Base-by-base conservation (phyloP, 306 rosid species). In the Quercus agrifolia region DNA sequence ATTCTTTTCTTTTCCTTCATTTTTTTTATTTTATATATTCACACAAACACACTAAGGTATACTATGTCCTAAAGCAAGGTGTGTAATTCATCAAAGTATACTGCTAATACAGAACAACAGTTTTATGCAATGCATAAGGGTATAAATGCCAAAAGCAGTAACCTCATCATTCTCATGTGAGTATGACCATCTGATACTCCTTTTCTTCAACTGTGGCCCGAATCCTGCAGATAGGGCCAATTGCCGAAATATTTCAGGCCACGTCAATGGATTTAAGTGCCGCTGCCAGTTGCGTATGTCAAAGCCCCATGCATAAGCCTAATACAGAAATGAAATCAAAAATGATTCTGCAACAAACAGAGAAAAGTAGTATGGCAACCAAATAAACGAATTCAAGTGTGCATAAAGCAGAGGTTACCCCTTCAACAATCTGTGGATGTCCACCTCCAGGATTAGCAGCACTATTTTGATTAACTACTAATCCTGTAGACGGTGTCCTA, bases 291-390 rank as follows among this genome's bases (percentile, higher is more conserved):
- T 93, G 70, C 94, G 83, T 80, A 96, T 96, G 83, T 96, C 99
- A 91, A 93, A 93, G 63, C 99, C 99, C 99, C 99, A 96, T 19
- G 96, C 89, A 82, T 93, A 92, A 62, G 98, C 98, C 98, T 93
- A 71, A 82, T 68, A 80, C 27, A 64, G 70, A 73, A 75, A 83
- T 31, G 75, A 66, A 71, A 73, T 77, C 38, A 75, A 41, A 77
- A 35, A 71, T 74, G 67, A 80, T 52, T 78, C 73, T 19, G 64
- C 25, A 57, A 67, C 5, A 59, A 77, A 52, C 57, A 41, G 67
- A 14, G 51, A 58, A 66, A 56, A 66, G 62, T 2, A 63, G n/a
- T 35, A 41, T 33, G 49, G 71, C 55, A 55, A 62, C 35, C 33
- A 57, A 55, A 44, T 55, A 54, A 44, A 20, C 33, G 5, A 56